These are phyloP conservation scores for Nicotiana obtusifolia DNA, from an alignment of 257 asterid genomes.

Conservation along the genomic window DNA sequence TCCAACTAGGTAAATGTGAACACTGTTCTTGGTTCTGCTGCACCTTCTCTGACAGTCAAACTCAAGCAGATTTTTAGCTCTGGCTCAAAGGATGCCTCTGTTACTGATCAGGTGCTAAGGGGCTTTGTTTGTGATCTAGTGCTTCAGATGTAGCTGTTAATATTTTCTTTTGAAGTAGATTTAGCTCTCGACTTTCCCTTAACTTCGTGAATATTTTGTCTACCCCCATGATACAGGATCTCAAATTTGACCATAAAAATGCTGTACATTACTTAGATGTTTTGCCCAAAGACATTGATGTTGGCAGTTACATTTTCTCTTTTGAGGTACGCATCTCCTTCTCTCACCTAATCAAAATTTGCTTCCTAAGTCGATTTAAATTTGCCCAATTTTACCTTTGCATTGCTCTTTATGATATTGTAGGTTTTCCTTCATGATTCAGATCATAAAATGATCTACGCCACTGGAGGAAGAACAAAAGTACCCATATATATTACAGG, in stretches of 20 bases:
- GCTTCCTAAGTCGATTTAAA: neutral
- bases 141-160: slow-evolving; percentile 9
- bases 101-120: slow-evolving; percentile 66
- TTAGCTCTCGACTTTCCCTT: neutral
- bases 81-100: slow-evolving; percentile 81
- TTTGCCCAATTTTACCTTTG: slow-evolving; percentile 1
- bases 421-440: slow-evolving; percentile 69
- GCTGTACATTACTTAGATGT: slow-evolving; percentile 63
- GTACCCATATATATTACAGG: slow-evolving; percentile 69
- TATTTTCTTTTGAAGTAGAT: neutral
- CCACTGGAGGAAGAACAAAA: slow-evolving; percentile 86
- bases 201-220: slow-evolving; percentile 9
- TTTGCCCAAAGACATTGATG: slow-evolving; percentile 55
- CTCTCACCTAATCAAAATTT: neutral
- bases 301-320: slow-evolving; percentile 65
- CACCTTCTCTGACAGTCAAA: slow-evolving; percentile 71
- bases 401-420: slow-evolving; percentile 4
- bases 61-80: slow-evolving; percentile 75
- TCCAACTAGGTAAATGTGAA: slow-evolving; percentile 58
- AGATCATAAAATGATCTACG: slow-evolving; percentile 66
- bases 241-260: slow-evolving; percentile 54
- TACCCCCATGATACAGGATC: slow-evolving; percentile 49
- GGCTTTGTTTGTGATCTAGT: slow-evolving; percentile 9
- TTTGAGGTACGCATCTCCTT: slow-evolving; percentile 60
- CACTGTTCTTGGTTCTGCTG: slow-evolving; percentile 78